Base-by-base conservation (phyloP, 2,329 filamentous ascomycete genomes). In the Arthroderma sp. region DNA sequence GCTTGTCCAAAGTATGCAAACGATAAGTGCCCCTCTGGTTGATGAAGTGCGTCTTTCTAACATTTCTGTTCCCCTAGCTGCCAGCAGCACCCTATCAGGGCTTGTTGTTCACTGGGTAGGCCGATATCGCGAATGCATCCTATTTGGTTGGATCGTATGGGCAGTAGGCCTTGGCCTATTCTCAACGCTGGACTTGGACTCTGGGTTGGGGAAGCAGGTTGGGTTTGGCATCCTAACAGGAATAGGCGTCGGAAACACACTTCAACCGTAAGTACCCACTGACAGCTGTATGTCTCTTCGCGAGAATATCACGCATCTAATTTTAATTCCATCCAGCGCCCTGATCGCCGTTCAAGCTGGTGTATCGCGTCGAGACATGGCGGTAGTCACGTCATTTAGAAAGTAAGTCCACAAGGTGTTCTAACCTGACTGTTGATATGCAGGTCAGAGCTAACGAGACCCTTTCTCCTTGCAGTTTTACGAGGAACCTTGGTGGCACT, bases 191-290 rank as follows among this genome's bases (percentile, higher is more conserved):
- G 64, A 73, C 47, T 59, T 69, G 45, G 57, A 55, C 0, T 69
- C 72, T 0, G 65, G 68, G 0, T 48, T 76, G 0, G 72, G 63
- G 2, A 75, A 74, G 47, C 72, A 75, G 47, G 68, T 77, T 37
- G 73, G 74, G 1, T 77, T 74, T 49, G 67, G 65, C 0, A 54
- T 76, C 6, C 55, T 77, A 15, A 74, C 73, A 15, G 69, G 71
- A 33, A 59, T 71, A 0, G 72, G 72, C 1, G 68, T 73, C 10
- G 71, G 71, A 2, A 72, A 73, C 40, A 74, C 71, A 2, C 55
- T 75, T 28, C 71, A 74, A 47, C 70, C 70, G 54, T 61, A 45
- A 38, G 52, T 49, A 22, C 10, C 11, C 11, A 10, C 27, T 8
- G 37, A 8, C 9, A 27, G 22, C 9, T 39, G 9, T 9, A 30